phyloP scores from a whole-genome alignment of 805 yeast genomes.

The Cephaloascus albidus region DNA sequence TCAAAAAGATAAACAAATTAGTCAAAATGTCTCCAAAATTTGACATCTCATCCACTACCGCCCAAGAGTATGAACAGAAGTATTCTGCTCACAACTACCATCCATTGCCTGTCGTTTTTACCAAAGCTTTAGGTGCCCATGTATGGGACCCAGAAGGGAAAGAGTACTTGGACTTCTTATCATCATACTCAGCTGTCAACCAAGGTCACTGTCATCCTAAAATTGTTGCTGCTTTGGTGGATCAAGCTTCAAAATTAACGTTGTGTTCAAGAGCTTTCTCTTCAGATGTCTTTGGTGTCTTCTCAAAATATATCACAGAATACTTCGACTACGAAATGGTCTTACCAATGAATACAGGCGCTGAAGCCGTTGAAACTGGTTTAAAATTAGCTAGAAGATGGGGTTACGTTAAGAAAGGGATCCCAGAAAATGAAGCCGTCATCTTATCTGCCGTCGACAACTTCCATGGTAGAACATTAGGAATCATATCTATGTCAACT shows the following conservation, averaged over 20 bases:
- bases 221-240: conserved; percentile 73
- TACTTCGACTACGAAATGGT: conserved; percentile 88
- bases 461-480: conserved; percentile 95
- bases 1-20: not conserved
- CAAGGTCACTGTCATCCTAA: conserved; percentile 98
- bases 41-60: conserved; percentile 52
- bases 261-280: conserved; percentile 90
- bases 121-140: conserved; percentile 80
- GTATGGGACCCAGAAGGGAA: conserved; percentile 99
- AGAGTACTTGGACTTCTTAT: conserved; percentile 83
- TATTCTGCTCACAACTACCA: conserved; percentile 97
- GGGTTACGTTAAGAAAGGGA: conserved; percentile 87
- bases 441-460: conserved; percentile 81
- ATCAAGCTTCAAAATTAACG: conserved; percentile 80
- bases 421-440: conserved; percentile 76
- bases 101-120: conserved; percentile 91
- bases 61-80: conserved; percentile 59
- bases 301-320: conserved; percentile 82
- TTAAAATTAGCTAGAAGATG: conserved; percentile 92
- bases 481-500: conserved; percentile 92
- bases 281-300: conserved; percentile 77
- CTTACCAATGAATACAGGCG: conserved; percentile 97
- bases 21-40: conserved; percentile 21
- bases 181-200: conserved; percentile 95
- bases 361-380: conserved; percentile 96